Evolutionary conservation across 345 rosid species (phyloP), one percentile per base, ranked within the genome.

Genomic region (Iberis pinnata): DNA sequence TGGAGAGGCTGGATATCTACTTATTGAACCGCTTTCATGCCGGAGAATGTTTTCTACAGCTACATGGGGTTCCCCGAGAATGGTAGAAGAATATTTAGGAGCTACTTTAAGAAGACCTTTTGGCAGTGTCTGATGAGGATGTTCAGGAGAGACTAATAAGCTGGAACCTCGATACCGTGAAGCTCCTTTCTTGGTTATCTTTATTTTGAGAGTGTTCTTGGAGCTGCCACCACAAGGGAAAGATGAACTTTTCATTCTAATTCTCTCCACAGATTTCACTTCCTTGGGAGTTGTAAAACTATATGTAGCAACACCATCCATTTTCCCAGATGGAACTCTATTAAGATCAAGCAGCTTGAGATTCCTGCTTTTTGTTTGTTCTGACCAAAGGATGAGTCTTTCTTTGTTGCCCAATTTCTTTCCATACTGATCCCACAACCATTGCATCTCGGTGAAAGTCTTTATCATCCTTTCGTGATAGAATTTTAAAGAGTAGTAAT

Each of bases 101-200:
- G 62, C 63, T 41, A 78, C 64, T 75, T 80, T 83, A 69, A 83
- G 64, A 52, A 80, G 53, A 56, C 90, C 86, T 69, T 76, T 80
- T 16, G 80, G 76, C 29, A 67, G 65, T 32, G 63, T 20, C 59
- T 70, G 80, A 53, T 24, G 48, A 22, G 49, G 67, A 51, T 65
- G 65, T 41, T 60, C 65, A 55, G 46, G 37, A 25, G 65, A 65
- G 26, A 40, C 46, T 27, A 44, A 26, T 22, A 44, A 26, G 57
- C 68, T 68, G 35, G 60, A 68, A 25, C 62, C 61, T 45, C 47
- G 71, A 54, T 44, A 59, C 54, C 56, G 67, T 54, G 43, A 56
- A 27, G 62, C 38, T 50, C 69, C 60, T 31, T 44, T 69, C 6
- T 56, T 54, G 11, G 67, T 17, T 60, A 63, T 49, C 70, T 75